Conservation (phyloP, 1,284 basidiomycete genomes). For the Sporisorium scitamineum region DNA sequence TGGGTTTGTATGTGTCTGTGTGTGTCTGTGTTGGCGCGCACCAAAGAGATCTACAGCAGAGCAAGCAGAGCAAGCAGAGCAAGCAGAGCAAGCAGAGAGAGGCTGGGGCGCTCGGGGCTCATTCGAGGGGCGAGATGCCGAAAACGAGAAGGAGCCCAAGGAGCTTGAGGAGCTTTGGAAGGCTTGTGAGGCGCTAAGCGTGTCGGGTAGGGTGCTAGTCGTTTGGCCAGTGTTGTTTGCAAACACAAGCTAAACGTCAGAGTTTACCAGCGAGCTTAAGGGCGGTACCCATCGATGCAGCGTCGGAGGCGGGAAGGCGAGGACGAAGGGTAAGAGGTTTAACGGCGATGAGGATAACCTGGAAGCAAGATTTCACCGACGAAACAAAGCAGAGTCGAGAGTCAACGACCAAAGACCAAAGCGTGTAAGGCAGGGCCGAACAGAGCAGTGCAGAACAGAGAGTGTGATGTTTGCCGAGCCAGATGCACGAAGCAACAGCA, state of each 20-base stretch:
- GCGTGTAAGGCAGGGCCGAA: neutral
- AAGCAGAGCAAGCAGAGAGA: neutral
- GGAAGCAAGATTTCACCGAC: neutral
- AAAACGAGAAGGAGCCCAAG: neutral
- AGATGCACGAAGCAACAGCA: neutral
- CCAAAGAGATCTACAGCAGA: neutral
- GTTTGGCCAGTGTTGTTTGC: neutral
- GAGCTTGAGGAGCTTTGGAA: neutral
- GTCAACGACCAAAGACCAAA: neutral
- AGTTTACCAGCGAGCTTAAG: neutral
- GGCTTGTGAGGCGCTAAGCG: neutral
- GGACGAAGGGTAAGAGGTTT: neutral
- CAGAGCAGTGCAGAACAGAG: neutral
- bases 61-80: neutral
- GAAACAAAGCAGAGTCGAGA: neutral
- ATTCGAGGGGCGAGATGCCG: neutral
- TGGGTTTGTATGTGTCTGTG: neutral
- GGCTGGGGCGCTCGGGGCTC: conserved; percentile 1
- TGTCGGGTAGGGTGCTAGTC: too few relatives aligned
- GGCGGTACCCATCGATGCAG: neutral
- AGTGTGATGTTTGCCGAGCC: neutral
- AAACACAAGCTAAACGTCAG: neutral
- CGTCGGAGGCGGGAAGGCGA: neutral
- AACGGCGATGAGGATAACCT: neutral
- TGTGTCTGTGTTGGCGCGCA: neutral